Evolutionary conservation across 352 stramenopile species (phyloP), one percentile per base, ranked within the genome.

Genomic region (Globisporangium viniferum): DNA sequence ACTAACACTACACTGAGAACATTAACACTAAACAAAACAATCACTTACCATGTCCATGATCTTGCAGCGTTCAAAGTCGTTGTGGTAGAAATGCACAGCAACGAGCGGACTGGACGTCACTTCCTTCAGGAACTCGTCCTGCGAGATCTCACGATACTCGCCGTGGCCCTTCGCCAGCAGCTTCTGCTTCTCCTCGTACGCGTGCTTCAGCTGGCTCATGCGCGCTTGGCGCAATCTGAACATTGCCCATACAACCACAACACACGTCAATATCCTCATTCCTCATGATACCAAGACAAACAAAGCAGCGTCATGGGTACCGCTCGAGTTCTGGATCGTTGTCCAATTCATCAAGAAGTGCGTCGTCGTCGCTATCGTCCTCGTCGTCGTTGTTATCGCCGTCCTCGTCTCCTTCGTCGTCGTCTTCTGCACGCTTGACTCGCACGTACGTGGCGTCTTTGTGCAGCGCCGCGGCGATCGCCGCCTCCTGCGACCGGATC

Each of bases 11-110:
- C 22, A 8, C 5, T 36, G n/a, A 55, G n/a, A 7, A 57, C 46
- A 22, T 0, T 8, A 7, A 24, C 8, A 48, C 12, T n/a, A 7
- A 36, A 33, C 15, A 14, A 20, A 10, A 4, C 36, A 6, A 14
- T 27, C 29, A 1, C 48, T 9, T 22, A 83, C 76, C 81, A 91
- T 97, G 76, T 99, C 95, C 93, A 99, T 98, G 72, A 99, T 96
- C 79, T 98, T 98, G 81, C 95, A 99, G 29, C 90, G 82, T 78
- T 98, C 90, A 81, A 99, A 99, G 67, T 99, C 97, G 35, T 95
- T 86, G 76, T 99, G 96, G 80, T 97, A 99, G 66, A 98, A 99
- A 67, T 99, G 95, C 41, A 98, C 88, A 3, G 98, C 83, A 39
- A 88, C 95, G 59, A 88, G 78, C 36, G 82, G 79, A 62, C 79